Percentiles rank a stretch among this genome's conserved stretches.
Evolutionary conservation across 2,329 filamentous ascomycete species (phyloP).

Genomic region (Penicillium sp.): DNA sequence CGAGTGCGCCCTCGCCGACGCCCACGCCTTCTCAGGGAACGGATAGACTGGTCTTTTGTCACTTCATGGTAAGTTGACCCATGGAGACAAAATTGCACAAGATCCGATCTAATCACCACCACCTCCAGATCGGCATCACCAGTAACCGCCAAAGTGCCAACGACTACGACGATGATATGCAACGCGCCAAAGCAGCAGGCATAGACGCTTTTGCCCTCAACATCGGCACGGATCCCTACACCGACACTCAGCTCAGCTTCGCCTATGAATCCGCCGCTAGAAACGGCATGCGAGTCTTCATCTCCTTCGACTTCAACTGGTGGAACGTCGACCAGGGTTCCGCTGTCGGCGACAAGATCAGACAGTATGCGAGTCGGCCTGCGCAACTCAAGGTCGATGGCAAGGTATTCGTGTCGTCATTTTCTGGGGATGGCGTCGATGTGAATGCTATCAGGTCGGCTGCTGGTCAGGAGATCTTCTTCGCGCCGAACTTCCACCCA

Average conservation of each 20-base stretch:
- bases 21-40: conserved; percentile 10
- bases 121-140: conserved; percentile 50
- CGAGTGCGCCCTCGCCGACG: not conserved
- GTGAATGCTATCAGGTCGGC: conserved; percentile 47
- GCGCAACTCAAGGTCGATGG: conserved; percentile 56
- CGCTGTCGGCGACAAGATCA: conserved; percentile 52
- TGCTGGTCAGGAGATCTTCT: conserved; percentile 53
- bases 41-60: conserved; percentile 47
- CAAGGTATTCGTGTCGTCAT: conserved; percentile 59
- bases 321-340: conserved; percentile 44
- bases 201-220: conserved; percentile 58
- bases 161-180: conserved; percentile 56
- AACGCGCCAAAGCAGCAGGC: conserved; percentile 47
- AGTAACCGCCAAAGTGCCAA: conserved; percentile 47
- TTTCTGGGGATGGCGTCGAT: conserved; percentile 54
- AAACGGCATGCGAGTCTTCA: conserved; percentile 57
- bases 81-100: too few relatives aligned
- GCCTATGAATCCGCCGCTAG: conserved; percentile 56
- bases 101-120: not conserved
- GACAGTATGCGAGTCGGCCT: conserved; percentile 48
- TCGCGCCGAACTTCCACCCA: conserved; percentile 57
- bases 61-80: conserved; percentile 47
- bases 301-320: conserved; percentile 63
- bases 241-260: conserved; percentile 51
- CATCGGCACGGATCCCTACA: conserved; percentile 51